Evolutionary conservation across 2,329 filamentous ascomycete genomes (phyloP), one percentile per base, ranked within the genome.

Genomic region (Niveomyces coronatus): DNA sequence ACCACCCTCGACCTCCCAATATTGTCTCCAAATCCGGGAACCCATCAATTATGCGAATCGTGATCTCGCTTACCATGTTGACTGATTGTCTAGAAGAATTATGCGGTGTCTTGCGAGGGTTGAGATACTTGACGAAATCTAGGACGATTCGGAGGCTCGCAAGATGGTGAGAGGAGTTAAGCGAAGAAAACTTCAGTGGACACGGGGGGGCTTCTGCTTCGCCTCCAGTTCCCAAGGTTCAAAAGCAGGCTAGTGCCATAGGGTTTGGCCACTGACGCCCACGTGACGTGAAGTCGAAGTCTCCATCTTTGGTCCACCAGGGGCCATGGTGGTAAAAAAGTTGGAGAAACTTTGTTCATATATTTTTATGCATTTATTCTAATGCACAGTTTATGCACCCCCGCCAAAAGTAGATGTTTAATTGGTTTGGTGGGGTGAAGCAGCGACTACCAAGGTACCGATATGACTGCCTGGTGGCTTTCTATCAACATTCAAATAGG

Each of bases 31-130:
- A n/a, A n/a, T n/a, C n/a, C n/a, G n/a, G n/a, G n/a, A n/a, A n/a
- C n/a, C n/a, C n/a, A n/a, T n/a, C n/a, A n/a, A n/a, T n/a, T n/a
- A n/a, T n/a, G n/a, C n/a, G n/a, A n/a, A n/a, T n/a, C n/a, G n/a
- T n/a, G n/a, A n/a, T n/a, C n/a, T 55, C 55, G 58, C 76, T 77
- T 74, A 82, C 77, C 77, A 82, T 82, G 63, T 79, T 81, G 76
- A 69, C 68, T 72, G 64, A 71, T 69, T 68, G 58, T 60, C 54
- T 61, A 55, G 55, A 54, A 49, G 47, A 57, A 58, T 54, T 58
- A 54, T 54, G 53, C 56, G 62, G 53, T 56, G 52, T 59, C 57
- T 62, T 62, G 67, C 65, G 68, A 70, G 64, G 57, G 53, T 56
- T 49, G 57, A 54, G 55, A 61, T 63, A 58, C 54, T 65, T 66